These are phyloP conservation scores for Dictyostelium intermedium DNA, from an alignment of 78 protist genomes.

Conservation along the genomic window DNA sequence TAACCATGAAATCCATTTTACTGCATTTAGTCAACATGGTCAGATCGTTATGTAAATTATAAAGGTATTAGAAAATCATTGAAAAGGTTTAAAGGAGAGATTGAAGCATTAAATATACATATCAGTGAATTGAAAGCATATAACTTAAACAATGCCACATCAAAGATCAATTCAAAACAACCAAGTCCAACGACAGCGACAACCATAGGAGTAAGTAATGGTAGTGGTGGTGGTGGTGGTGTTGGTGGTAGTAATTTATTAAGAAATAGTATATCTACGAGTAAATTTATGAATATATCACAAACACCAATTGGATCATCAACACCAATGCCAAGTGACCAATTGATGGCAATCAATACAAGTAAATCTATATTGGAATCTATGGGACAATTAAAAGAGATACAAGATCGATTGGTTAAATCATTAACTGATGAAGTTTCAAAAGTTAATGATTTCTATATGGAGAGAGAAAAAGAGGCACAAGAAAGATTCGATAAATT, in stretches of 20 bases:
- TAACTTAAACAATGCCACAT: not conserved
- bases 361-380: slow-evolving; percentile 1
- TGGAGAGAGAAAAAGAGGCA: slow-evolving; percentile 69
- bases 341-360: not conserved
- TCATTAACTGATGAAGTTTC: not conserved
- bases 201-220: not conserved
- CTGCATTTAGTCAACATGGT: slow-evolving; percentile 36
- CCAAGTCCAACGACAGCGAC: not conserved
- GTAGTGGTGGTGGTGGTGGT: not conserved
- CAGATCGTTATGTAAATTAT: slow-evolving; percentile 41
- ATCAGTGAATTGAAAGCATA: slow-evolving; percentile 15
- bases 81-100: slow-evolving; percentile 34
- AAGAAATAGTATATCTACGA: not conserved
- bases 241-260: not conserved
- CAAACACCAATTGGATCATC: slow-evolving; percentile 8
- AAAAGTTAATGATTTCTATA: slow-evolving; percentile 47
- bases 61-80: slow-evolving; percentile 38
- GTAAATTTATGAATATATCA: not conserved
- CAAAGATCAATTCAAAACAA: slow-evolving; percentile 1
- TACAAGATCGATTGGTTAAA: slow-evolving; percentile 27
- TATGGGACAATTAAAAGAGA: slow-evolving; percentile 13
- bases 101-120: slow-evolving; percentile 24
- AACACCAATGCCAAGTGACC: not conserved
- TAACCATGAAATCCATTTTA: too few species aligned
- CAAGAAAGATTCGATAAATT: slow-evolving; percentile 35